Base-by-base conservation (phyloP, 2,329 filamentous ascomycete species). In the Paraconiothyrium sp. region DNA sequence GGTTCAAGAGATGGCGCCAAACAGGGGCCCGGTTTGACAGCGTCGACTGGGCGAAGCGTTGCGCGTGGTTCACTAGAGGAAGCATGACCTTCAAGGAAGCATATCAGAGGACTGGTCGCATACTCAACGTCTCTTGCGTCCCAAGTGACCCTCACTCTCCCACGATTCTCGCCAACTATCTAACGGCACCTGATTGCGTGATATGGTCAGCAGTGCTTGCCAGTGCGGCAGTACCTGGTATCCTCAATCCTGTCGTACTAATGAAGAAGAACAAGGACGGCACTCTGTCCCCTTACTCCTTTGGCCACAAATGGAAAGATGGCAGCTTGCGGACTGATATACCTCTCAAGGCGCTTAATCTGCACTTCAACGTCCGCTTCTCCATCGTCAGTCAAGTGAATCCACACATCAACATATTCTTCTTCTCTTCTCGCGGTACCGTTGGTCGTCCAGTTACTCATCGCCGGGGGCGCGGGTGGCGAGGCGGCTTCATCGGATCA, bases 291-390 rank as follows among this genome's bases (percentile, higher is more conserved):
- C 95, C 95, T 0, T 99, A 97, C 79, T 96, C 92, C 0, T 99
- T 99, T 75, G 95, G 95, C 0, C 94, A 98, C 83, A 98, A 98
- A 81, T 99, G 95, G 95, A 99, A 99, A 79, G 95, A 99, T 76
- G 95, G 95, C 57, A 95, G 91, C 69, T 82, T 99, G 58, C 88
- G 95, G 41, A 99, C 95, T 1, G 95, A 99, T 73, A 97, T 99
- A 32, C 95, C 95, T 0, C 88, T 99, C 73, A 95, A 94, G 79
- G 91, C 94, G 1, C 85, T 99, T 55, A 98, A 99, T 77, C 85
- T 97, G 1, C 93, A 98, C 75, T 99, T 99, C 84, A 98, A 98
- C 77, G 95, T 98, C 78, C 97, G 97, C 77, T 99, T 98, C 79
- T 94, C 92, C 66, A 94, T 99, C 66, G 95, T 91, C 55, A 88